Conservation (phyloP, 257 asterid genomes). For the Solanum megistacrolobum region DNA sequence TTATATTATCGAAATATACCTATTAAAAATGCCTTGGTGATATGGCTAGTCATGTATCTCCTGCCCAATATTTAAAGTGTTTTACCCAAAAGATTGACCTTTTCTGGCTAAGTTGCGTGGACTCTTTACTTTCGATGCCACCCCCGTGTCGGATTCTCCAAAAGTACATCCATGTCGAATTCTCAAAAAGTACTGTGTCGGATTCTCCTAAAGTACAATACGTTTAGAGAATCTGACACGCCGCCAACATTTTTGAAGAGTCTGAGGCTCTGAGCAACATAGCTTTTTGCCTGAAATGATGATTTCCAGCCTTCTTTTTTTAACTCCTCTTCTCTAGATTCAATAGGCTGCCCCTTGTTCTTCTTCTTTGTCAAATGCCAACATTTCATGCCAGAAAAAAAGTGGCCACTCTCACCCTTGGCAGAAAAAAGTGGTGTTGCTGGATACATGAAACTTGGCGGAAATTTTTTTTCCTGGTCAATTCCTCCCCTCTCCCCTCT, state of each 20-base stretch:
- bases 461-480: not conserved
- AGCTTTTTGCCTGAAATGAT: not conserved
- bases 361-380: not conserved
- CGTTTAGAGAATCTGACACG: not conserved
- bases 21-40: not conserved
- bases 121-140: not conserved
- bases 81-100: not conserved
- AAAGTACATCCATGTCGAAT: not conserved
- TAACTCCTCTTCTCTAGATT: not conserved
- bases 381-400: not conserved
- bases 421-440: not conserved
- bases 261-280: not conserved
- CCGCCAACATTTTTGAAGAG: not conserved
- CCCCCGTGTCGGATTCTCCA: not conserved
- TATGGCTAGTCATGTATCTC: not conserved
- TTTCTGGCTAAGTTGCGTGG: not conserved
- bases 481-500: not conserved
- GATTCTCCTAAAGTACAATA: not conserved
- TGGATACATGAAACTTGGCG: not conserved
- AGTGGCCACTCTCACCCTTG: not conserved
- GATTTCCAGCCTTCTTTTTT: not conserved
- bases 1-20: not conserved
- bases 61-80: not conserved
- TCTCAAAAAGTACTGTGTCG: not conserved
- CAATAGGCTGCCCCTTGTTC: not conserved